Base-by-base conservation (phyloP, 2,329 filamentous ascomycete species). In the Nigrospora sphaerica region DNA sequence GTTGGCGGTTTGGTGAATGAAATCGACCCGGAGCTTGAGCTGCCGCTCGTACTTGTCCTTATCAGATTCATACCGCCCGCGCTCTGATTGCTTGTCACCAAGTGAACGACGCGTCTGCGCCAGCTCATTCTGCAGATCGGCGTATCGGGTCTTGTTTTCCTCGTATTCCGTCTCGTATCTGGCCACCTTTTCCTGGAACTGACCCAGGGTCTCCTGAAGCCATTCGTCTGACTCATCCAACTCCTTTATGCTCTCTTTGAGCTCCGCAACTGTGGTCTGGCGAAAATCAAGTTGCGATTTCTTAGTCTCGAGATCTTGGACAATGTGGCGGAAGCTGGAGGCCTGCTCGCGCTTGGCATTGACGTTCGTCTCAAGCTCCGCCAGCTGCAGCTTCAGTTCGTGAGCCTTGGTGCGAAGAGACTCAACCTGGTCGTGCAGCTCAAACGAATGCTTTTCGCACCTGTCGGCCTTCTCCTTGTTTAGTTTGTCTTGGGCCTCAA, bases 21-120 rank as follows among this genome's bases (percentile, higher is more conserved):
- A 77, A 11, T 78, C 74, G 57, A 85, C 76, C 35, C 92, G 85
- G 39, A 78, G 72, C 54, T 80, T 73, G 4, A 95, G 62, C 53
- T 96, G 87, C 4, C 85, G 80, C 60, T 96, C 88, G 60, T 93
- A 88, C 57, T 86, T 88, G 51, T 88, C 85, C 67, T 92, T 90
- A 60, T 95, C 85, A 2, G 91, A 92, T 63, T 93, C 81, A 55
- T 85, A 83, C 54, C 85, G 88, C 38, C 92, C 92, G 55, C 81
- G 76, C 55, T 90, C 85, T 1, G 78, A 70, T 34, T 79, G 69
- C 55, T 81, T 81, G 18, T 60, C 54, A 1, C 75, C 75, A 37
- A 79, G 62, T 5, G 72, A 63, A 34, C 61, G 68, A 32, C 77
- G 74, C 9, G 69, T 66, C 4, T 64, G 51, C 2, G 62, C 60